Base-by-base conservation (phyloP, 176 grass and related monocot species). In the Ensete ventricosum region DNA sequence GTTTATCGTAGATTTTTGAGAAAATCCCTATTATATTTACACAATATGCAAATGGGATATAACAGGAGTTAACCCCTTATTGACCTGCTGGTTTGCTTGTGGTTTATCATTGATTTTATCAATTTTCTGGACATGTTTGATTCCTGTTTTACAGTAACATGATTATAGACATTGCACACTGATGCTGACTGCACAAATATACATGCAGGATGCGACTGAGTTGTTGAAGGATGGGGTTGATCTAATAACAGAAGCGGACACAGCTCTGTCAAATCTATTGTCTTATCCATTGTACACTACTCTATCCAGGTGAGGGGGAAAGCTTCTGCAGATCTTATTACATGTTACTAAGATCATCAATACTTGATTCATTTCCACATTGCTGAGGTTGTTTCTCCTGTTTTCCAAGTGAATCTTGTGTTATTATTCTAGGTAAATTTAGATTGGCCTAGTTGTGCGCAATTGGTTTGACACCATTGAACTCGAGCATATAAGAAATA, bases 141-240 rank as follows among this genome's bases (percentile, higher is more conserved):
- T 21, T 14, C 57, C 4, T 62, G 57, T 62, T 62, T 62, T n/a
- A 62, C 57, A 17, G 1, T 4, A 62, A 62, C 13, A 8, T 8
- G 20, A 62, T n/a, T 19, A 17, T 17, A 62, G 6, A 17, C 20
- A n/a, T 62, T 62, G 57, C 57, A 62, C 20, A n/a, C 17, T 62
- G 14, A 6, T 19, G 9, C 2, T 62, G 9, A 5, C 20, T 62
- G 57, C 6, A 19, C 25, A 64, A 57, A 57, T 43, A 23, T 71
- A 54, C 84, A 11, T 20, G 25, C 85, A 96, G 92, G 92, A 96
- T 81, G 92, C 87, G 34, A 84, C 87, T 1, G 89, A 92, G 55
- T 83, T 96, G 71, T 78, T 96, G 69, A 96, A 89, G 80, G 92
- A 96, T 69, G 84, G 87, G 55, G 88, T 96, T 82, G 89, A 96